Conservation (phyloP, 768 basidiomycete genomes). For the Suillus spraguei region DNA sequence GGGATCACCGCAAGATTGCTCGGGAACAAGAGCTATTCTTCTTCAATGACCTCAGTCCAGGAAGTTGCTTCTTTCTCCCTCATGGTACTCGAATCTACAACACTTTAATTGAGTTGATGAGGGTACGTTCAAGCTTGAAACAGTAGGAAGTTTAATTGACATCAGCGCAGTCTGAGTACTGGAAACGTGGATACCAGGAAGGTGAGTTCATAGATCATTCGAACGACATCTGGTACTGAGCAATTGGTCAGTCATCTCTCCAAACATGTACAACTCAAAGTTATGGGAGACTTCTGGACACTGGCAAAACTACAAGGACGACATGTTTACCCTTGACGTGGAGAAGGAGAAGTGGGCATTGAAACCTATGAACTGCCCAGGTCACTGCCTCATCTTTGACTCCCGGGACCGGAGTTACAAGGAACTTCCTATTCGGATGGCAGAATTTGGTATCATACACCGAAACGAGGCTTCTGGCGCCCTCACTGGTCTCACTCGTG, state of each 20-base stretch:
- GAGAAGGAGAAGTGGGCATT: constrained; percentile 97
- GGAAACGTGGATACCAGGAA: constrained; percentile 95
- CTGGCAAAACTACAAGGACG: constrained; percentile 97
- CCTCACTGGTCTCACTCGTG: constrained; percentile 89
- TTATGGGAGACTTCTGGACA: constrained; percentile 99
- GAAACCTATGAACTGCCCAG: constrained; percentile 99
- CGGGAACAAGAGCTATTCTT: constrained; percentile 99
- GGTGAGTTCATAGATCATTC: constrained; percentile 41
- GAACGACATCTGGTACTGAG: constrained; percentile 8
- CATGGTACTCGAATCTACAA: constrained; percentile 98
- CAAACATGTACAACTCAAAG: constrained; percentile 96
- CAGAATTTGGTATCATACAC: constrained; percentile 97
- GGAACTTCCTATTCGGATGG: constrained; percentile 96
- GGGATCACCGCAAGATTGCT: constrained; percentile 96
- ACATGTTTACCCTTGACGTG: constrained; percentile 93
- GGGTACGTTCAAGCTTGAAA: constrained; percentile 51
- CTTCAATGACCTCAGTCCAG: constrained; percentile 96
- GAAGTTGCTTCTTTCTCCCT: constrained; percentile 95
- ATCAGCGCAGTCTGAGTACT: constrained; percentile 75
- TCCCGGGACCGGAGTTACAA: constrained; percentile 91
- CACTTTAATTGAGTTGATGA: constrained; percentile 85
- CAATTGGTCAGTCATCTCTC: constrained; percentile 77
- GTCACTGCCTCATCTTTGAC: constrained; percentile 95
- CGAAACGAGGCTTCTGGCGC: constrained; percentile 96
- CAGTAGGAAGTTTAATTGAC: constrained; percentile 13